Evolutionary conservation across 306 rosid genomes (phyloP), one percentile per base, ranked within the genome.

Genomic region (Glycine soja): DNA sequence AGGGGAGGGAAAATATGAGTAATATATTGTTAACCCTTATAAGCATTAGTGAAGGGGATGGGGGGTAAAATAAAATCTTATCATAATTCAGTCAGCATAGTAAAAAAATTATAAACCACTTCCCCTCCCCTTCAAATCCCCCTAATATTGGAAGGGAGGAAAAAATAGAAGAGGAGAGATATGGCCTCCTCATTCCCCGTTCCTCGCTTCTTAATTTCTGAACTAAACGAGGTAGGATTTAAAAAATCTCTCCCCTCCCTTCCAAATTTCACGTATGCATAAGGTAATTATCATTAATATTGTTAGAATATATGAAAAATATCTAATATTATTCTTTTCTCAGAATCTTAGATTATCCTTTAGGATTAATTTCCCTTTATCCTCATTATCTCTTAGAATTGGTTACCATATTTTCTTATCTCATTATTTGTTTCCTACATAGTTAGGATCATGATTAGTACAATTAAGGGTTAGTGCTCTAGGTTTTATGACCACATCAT

Each of bases 261-360:
- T 13, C 47, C 70, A 8, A 36, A 14, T 19, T 65, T 52, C 65
- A 46, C 77, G 79, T 48, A 36, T 74, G 65, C 76, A 38, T 36
- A 61, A 69, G 32, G 45, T 65, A 54, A 36, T 8, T 48, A 61
- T 67, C 77, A 48, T 56, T 65, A 52, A 53, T 43, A 15, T 54
- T 64, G 70, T 34, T 0, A 64, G 70, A 30, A 14, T 6, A 13
- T 64, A 36, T 13, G 47, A 13, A 62, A 24, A 34, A 64, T 64
- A 32, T 63, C 4, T 30, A 63, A 63, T 63, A 64, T 36, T 62
- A 30, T 30, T 34, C 11, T 12, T 15, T 11, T 63, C 5, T 64
- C 9, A 6, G 11, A 64, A 34, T 36, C 10, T 64, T 36, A 64
- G 9, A 62, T 64, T 64, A 6, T 64, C 34, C 16, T 64, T 34